Percentiles rank a stretch among this genome's conserved stretches.
phyloP scores from a whole-genome alignment of 176 grass and related monocot genomes.

The Microstegium vimineum region DNA sequence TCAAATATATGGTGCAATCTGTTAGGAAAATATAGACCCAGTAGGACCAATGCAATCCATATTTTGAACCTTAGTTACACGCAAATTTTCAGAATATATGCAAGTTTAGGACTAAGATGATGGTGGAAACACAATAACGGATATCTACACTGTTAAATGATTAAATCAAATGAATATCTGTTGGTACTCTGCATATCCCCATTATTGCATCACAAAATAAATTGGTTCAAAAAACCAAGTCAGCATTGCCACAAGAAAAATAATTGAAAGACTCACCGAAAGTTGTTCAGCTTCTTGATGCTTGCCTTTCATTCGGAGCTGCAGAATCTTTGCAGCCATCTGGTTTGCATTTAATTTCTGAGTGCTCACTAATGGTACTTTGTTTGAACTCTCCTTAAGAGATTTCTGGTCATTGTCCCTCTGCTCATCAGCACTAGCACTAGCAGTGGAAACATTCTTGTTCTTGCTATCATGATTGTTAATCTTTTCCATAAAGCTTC shows the following conservation, averaged over 20 bases:
- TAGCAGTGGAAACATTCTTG: slow-evolving; percentile 28
- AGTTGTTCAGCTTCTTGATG: slow-evolving; percentile 81
- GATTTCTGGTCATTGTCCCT: slow-evolving; percentile 27
- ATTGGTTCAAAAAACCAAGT: background rate
- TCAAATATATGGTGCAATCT: background rate
- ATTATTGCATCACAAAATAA: background rate
- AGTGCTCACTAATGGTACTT: slow-evolving; percentile 22
- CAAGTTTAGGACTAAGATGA: background rate
- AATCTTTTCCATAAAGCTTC: slow-evolving; percentile 85
- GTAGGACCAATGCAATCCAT: background rate
- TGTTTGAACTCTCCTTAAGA: slow-evolving; percentile 31
- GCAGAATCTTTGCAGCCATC: slow-evolving; percentile 82
- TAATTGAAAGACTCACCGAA: slow-evolving; percentile 58
- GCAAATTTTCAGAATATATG: too few species aligned
- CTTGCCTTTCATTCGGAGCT: slow-evolving; percentile 92
- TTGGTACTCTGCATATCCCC: background rate
- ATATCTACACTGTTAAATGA: background rate
- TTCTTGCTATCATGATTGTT: slow-evolving; percentile 34
- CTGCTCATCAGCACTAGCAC: slow-evolving; percentile 17
- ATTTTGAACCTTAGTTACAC: too few species aligned
- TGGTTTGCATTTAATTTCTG: slow-evolving; percentile 85
- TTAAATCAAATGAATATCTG: background rate
- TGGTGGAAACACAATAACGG: background rate
- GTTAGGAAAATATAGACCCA: background rate
- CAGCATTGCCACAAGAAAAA: slow-evolving; percentile 23